A percentile compares a stretch with the other conserved stretches of the same genome.
Conservation (phyloP, 2,329 filamentous ascomycete genomes). For the Aspergillus sp. region DNA sequence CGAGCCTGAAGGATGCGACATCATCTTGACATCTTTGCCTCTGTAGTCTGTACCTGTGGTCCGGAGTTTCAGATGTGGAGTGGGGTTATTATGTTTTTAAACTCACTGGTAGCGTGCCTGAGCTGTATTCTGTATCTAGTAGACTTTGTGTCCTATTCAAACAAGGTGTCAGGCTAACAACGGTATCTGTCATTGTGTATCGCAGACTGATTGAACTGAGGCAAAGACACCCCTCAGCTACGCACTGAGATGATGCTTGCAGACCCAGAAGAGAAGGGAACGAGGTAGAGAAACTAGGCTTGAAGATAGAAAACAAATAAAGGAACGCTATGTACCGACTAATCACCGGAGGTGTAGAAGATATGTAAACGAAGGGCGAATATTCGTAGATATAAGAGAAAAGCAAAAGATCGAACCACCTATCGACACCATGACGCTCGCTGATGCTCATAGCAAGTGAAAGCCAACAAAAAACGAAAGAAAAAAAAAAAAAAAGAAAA, state of each 20-base stretch:
- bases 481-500: background rate
- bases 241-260: too few relatives aligned
- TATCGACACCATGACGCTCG: constrained; percentile 33
- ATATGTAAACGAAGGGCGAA: background rate
- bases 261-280: too few relatives aligned
- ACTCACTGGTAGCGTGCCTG: background rate
- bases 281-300: background rate
- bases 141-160: background rate
- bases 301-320: background rate
- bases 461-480: background rate
- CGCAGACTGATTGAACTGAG: too few relatives aligned
- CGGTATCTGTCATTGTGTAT: too few relatives aligned
- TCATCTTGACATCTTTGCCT: background rate
- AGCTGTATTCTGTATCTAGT: background rate
- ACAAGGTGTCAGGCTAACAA: background rate
- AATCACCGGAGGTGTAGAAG: background rate
- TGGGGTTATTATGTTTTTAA: background rate
- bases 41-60: too few relatives aligned
- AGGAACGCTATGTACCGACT: background rate
- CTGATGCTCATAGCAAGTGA: constrained; percentile 28
- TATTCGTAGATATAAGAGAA: constrained; percentile 9
- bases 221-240: too few relatives aligned
- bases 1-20: background rate
- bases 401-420: constrained; percentile 19
- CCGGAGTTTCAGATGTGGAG: too few relatives aligned